phyloP scores from a whole-genome alignment of 1,139 yeast species.

The Suhomyces anneliseae region DNA sequence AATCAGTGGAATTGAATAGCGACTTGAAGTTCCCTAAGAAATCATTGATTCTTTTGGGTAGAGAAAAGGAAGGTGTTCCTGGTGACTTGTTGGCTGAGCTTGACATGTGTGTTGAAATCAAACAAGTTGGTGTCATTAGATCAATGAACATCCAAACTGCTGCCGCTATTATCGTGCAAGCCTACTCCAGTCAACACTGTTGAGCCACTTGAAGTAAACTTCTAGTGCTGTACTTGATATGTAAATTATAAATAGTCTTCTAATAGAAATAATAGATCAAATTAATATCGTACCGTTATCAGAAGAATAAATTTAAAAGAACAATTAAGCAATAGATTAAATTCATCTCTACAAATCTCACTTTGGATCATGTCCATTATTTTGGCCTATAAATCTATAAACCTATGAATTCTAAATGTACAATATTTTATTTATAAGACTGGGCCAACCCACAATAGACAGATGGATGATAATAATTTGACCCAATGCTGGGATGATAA shows the following conservation, averaged over 20 bases:
- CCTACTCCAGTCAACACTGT: slow-evolving; percentile 78
- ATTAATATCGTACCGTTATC: background rate
- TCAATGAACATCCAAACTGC: slow-evolving; percentile 98
- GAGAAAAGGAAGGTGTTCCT: slow-evolving; percentile 89
- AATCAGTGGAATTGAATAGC: slow-evolving; percentile 66
- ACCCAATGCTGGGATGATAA: too few relatives aligned
- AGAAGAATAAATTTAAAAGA: background rate
- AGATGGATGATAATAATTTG: too few relatives aligned
- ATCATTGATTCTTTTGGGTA: slow-evolving; percentile 76
- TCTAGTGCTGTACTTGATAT: background rate
- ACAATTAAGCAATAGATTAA: background rate
- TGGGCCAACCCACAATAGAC: too few relatives aligned
- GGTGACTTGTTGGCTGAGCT: slow-evolving; percentile 80
- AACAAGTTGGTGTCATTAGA: slow-evolving; percentile 87
- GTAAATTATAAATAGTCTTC: background rate
- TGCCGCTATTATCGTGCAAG: slow-evolving; percentile 89
- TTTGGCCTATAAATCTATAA: too few relatives aligned
- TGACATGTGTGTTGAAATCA: slow-evolving; percentile 86
- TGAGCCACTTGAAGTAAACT: slow-evolving; percentile 11
- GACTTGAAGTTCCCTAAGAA: slow-evolving; percentile 74
- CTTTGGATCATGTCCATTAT: too few relatives aligned
- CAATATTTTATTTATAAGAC: too few relatives aligned
- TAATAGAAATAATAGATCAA: background rate
- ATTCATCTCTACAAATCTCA: too few relatives aligned
- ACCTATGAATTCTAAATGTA: too few relatives aligned